Evolutionary conservation across 768 basidiomycete genomes (phyloP).

Genomic region (Melanogaster broomeanus): DNA sequence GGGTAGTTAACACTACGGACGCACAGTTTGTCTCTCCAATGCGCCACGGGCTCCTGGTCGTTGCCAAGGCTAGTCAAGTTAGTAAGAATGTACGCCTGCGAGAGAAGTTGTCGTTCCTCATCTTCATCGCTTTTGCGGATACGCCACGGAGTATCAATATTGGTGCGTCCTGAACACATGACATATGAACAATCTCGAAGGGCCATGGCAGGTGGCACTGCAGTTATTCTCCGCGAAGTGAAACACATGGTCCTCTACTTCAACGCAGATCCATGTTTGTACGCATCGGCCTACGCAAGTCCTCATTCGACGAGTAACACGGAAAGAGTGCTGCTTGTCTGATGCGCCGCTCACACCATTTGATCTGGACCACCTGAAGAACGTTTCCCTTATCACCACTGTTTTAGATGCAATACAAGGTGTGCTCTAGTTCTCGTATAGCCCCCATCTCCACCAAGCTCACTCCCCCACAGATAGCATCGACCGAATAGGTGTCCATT

Average conservation of each 20-base stretch:
- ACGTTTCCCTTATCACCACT: background rate
- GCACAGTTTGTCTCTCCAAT: background rate
- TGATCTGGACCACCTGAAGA: background rate
- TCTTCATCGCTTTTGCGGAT: background rate
- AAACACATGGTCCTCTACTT: background rate
- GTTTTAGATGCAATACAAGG: background rate
- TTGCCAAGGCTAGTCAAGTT: background rate
- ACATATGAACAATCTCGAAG: background rate
- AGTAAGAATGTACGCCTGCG: background rate
- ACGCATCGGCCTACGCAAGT: background rate
- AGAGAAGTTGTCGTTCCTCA: background rate
- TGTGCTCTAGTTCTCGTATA: background rate
- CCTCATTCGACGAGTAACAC: background rate
- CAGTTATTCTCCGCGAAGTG: background rate
- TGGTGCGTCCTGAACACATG: background rate
- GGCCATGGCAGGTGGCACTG: background rate
- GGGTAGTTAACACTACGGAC: background rate
- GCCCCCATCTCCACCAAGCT: background rate
- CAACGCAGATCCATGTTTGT: background rate
- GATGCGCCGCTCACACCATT: background rate
- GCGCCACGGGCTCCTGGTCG: background rate
- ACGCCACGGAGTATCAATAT: slow-evolving; percentile 6
- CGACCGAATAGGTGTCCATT: background rate
- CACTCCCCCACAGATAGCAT: background rate
- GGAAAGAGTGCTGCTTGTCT: background rate